Evolutionary conservation across 2,329 filamentous ascomycete genomes (phyloP).

Genomic region (Metarhizium sp.): DNA sequence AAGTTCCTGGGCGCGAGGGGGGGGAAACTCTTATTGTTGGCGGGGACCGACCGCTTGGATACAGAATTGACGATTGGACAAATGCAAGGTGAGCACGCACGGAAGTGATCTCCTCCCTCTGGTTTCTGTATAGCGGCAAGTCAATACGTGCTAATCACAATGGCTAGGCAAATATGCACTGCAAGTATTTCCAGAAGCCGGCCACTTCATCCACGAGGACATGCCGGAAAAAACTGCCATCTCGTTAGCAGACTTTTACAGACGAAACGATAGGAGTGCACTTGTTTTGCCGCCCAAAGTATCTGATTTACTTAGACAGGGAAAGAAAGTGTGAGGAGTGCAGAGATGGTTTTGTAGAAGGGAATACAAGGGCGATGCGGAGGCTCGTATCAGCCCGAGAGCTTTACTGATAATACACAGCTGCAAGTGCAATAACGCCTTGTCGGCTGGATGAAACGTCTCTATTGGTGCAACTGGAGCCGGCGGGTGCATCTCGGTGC

Average conservation of each 20-base stretch:
- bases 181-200: conserved; percentile 88
- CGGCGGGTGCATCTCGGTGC: too few species aligned
- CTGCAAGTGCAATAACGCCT: too few species aligned
- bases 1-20: conserved; percentile 78
- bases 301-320: conserved; percentile 57
- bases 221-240: conserved; percentile 82
- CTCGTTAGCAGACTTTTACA: conserved; percentile 82
- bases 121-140: background rate
- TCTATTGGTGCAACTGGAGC: too few species aligned
- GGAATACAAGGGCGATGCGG: background rate
- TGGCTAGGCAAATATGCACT: conserved; percentile 77
- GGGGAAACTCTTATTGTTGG: conserved; percentile 76
- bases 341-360: background rate
- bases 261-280: conserved; percentile 76
- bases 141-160: background rate
- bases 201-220: conserved; percentile 96
- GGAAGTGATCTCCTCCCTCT: background rate
- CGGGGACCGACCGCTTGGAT: conserved; percentile 82
- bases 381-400: background rate
- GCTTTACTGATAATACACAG: too few species aligned
- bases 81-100: conserved; percentile 65
- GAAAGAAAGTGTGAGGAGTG: conserved; percentile 42
- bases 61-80: conserved; percentile 91
- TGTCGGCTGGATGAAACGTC: too few species aligned
- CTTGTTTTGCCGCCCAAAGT: conserved; percentile 90